A percentile compares a stretch with the other conserved stretches of the same genome.
phyloP scores from a whole-genome alignment of 306 rosid genomes.

The Ammopiptanthus mongolicus region DNA sequence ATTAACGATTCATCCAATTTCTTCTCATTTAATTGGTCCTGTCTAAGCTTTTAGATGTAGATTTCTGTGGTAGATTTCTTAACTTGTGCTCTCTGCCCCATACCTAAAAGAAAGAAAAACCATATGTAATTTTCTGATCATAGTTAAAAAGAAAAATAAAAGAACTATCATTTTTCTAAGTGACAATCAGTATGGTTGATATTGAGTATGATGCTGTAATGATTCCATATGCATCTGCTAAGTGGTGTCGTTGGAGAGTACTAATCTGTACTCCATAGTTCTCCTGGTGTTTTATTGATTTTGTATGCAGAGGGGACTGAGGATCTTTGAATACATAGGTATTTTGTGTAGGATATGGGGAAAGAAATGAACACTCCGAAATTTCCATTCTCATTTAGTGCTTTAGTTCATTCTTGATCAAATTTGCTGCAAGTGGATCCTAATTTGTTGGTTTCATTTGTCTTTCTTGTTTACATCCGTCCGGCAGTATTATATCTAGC shows the following conservation, averaged over 20 bases:
- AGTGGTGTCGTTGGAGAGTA: not conserved
- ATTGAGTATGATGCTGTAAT: not conserved
- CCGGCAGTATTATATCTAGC: conserved; percentile 9
- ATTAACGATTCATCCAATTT: not conserved
- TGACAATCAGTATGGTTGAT: not conserved
- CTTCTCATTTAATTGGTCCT: not conserved
- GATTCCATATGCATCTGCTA: not conserved
- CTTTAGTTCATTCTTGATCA: not conserved
- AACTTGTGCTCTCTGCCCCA: not conserved
- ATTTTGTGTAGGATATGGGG: not conserved
- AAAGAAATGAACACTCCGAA: not conserved
- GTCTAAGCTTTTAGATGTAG: not conserved
- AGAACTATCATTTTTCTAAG: not conserved
- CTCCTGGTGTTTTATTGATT: not conserved
- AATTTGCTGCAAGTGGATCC: not conserved
- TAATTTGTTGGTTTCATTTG: not conserved
- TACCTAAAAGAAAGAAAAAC: not conserved
- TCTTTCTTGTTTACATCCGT: conserved; percentile 5
- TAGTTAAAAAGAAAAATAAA: not conserved
- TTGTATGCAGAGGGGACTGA: not conserved
- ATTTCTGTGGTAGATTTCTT: not conserved
- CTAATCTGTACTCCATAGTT: not conserved
- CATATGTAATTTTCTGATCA: not conserved
- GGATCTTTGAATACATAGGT: not conserved
- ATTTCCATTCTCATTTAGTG: not conserved